These are phyloP conservation scores for Psilocybe cyanescens DNA, from an alignment of 768 basidiomycete species.

Conservation along the genomic window DNA sequence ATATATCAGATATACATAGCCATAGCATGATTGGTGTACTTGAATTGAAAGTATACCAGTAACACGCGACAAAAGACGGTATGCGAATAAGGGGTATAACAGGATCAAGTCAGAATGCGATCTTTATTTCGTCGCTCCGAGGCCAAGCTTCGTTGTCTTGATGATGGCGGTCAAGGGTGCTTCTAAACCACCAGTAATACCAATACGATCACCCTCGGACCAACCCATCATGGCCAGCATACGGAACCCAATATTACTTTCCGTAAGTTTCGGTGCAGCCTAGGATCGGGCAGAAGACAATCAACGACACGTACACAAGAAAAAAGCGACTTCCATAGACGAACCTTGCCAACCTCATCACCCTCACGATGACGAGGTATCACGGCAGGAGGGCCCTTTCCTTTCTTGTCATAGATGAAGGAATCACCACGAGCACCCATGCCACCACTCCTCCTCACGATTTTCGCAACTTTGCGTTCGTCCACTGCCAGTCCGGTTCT, in stretches of 20 bases:
- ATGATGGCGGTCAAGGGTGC: conserved; percentile 82
- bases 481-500: conserved; percentile 57
- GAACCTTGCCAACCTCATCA: conserved; percentile 83
- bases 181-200: conserved; percentile 66
- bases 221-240: conserved; percentile 93
- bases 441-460: conserved; percentile 41
- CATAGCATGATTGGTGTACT: neutral
- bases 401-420: conserved; percentile 37
- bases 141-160: conserved; percentile 83
- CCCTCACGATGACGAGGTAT: conserved; percentile 73
- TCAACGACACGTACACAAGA: neutral
- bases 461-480: conserved; percentile 59
- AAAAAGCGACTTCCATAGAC: conserved; percentile 20
- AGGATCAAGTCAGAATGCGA: neutral
- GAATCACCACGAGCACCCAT: conserved; percentile 35
- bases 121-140: conserved; percentile 63
- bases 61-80: neutral
- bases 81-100: neutral
- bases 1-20: neutral
- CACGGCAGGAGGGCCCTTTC: conserved; percentile 20
- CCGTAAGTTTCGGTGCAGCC: conserved; percentile 82
- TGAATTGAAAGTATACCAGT: neutral
- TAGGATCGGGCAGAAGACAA: conserved; percentile 25
- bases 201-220: conserved; percentile 82
- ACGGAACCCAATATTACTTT: conserved; percentile 83